Evolutionary conservation across 1,139 yeast species (phyloP).

Genomic region (Taphrina confusa): DNA sequence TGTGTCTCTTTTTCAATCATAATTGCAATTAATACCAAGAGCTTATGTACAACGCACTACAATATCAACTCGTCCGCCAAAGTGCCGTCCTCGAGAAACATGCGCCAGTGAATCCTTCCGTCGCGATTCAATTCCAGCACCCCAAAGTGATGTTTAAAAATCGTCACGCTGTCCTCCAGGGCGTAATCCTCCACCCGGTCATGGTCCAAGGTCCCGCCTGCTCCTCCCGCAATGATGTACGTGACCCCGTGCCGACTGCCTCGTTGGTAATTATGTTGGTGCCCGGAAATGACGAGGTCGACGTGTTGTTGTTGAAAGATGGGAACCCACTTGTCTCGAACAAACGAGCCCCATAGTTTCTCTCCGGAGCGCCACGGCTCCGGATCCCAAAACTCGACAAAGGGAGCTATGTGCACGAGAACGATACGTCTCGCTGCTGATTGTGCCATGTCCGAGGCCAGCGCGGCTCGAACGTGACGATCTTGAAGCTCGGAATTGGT

Average conservation of each 20-base stretch:
- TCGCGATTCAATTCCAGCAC: not conserved
- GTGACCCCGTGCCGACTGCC: constrained; percentile 14
- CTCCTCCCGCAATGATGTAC: constrained; percentile 30
- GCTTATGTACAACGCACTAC: not conserved
- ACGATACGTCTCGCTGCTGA: constrained; percentile 25
- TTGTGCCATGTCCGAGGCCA: constrained; percentile 1
- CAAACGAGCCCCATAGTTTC: constrained; percentile 21
- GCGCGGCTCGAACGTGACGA: not conserved
- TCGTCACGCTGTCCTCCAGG: constrained; percentile 15
- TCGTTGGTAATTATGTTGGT: constrained; percentile 32
- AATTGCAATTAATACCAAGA: too few relatives aligned
- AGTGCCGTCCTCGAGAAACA: constrained; percentile 14
- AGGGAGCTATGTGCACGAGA: constrained; percentile 29
- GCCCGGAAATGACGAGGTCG: constrained; percentile 29
- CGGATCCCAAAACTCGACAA: constrained; percentile 30
- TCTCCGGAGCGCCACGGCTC: constrained; percentile 25
- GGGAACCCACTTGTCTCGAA: constrained; percentile 14
- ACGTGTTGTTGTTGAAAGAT: constrained; percentile 13
- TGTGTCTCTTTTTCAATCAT: too few relatives aligned
- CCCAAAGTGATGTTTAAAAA: constrained; percentile 20
- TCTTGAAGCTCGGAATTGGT: constrained; percentile 11
- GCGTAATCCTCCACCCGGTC: constrained; percentile 15
- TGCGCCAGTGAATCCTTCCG: constrained; percentile 12
- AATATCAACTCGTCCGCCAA: constrained; percentile 1
- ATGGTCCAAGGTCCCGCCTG: constrained; percentile 25